These are phyloP conservation scores for Suillus fuscotomentosus DNA, from an alignment of 768 basidiomycete species.

Conservation along the genomic window DNA sequence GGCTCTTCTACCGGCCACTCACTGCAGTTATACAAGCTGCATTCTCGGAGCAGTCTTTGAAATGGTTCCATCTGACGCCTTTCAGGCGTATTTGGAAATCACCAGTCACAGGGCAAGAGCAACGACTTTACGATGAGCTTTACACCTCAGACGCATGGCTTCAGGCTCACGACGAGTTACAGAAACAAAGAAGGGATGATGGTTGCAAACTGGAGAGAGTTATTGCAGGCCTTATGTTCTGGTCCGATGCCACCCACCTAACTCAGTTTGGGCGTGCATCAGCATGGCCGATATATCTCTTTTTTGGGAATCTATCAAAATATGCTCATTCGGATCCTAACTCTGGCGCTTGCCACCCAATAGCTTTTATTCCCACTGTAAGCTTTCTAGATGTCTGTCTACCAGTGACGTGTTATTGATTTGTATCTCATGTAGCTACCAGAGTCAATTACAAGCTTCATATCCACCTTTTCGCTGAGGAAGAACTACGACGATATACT, in stretches of 20 bases:
- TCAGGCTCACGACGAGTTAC: slow-evolving; percentile 29
- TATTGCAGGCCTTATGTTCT: slow-evolving; percentile 7
- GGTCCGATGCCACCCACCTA: not conserved
- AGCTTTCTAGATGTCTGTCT: too few species aligned
- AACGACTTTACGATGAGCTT: slow-evolving; percentile 24
- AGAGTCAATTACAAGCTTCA: too few species aligned
- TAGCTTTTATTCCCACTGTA: slow-evolving; percentile 45
- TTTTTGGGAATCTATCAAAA: slow-evolving; percentile 34
- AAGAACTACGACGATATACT: too few species aligned
- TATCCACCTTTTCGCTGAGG: too few species aligned
- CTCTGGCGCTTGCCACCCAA: slow-evolving; percentile 34
- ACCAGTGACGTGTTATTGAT: not conserved
- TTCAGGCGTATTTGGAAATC: slow-evolving; percentile 24
- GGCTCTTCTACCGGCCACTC: slow-evolving; percentile 23
- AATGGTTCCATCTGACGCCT: slow-evolving; percentile 27
- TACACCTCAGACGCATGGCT: slow-evolving; percentile 33
- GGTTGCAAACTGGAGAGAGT: slow-evolving; percentile 13
- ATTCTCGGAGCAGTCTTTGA: slow-evolving; percentile 17
- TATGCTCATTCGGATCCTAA: slow-evolving; percentile 31
- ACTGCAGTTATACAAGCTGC: slow-evolving; percentile 19
- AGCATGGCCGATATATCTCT: slow-evolving; percentile 34
- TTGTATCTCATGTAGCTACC: too few species aligned
- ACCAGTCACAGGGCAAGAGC: slow-evolving; percentile 8
- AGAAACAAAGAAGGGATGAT: slow-evolving; percentile 21
- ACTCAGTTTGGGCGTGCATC: slow-evolving; percentile 31